Evolutionary conservation across 2,329 filamentous ascomycete genomes (phyloP).

Genomic region (Fusarium armeniacum): DNA sequence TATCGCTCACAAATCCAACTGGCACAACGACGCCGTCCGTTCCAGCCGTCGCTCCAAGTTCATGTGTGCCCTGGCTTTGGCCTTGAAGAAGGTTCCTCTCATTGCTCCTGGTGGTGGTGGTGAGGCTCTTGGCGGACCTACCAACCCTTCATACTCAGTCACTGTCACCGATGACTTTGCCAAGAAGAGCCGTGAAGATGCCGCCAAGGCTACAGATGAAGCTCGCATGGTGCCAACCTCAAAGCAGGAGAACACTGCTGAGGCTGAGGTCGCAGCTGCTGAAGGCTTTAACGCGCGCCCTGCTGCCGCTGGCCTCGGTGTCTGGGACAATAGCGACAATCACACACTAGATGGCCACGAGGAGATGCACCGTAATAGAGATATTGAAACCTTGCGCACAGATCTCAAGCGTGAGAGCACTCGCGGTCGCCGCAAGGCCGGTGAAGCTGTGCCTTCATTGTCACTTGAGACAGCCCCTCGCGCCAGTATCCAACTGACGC

Average conservation of each 20-base stretch:
- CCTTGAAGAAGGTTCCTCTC: slow-evolving; percentile 89
- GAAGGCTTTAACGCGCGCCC: slow-evolving; percentile 60
- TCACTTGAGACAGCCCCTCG: slow-evolving; percentile 49
- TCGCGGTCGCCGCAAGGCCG: slow-evolving; percentile 64
- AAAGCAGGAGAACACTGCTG: slow-evolving; percentile 49
- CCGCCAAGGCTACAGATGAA: slow-evolving; percentile 72
- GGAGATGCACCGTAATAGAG: slow-evolving; percentile 55
- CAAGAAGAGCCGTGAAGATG: slow-evolving; percentile 70
- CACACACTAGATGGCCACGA: slow-evolving; percentile 47
- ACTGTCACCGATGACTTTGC: slow-evolving; percentile 79
- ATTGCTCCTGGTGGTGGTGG: slow-evolving; percentile 81
- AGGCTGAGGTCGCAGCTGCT: slow-evolving; percentile 61
- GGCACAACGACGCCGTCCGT: slow-evolving; percentile 87
- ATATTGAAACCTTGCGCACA: slow-evolving; percentile 57
- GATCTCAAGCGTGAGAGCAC: slow-evolving; percentile 61
- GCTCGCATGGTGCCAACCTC: slow-evolving; percentile 72
- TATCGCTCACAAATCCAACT: slow-evolving; percentile 93
- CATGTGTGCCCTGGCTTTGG: slow-evolving; percentile 91
- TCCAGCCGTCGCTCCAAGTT: slow-evolving; percentile 91
- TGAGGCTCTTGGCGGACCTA: slow-evolving; percentile 72
- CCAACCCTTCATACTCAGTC: slow-evolving; percentile 86
- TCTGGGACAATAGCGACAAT: slow-evolving; percentile 48
- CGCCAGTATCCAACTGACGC: slow-evolving; percentile 45
- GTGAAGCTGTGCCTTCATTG: slow-evolving; percentile 59
- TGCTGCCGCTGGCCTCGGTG: slow-evolving; percentile 43